Base-by-base conservation (phyloP, 805 yeast genomes). In the Wickerhamomyces chaumierensis region DNA sequence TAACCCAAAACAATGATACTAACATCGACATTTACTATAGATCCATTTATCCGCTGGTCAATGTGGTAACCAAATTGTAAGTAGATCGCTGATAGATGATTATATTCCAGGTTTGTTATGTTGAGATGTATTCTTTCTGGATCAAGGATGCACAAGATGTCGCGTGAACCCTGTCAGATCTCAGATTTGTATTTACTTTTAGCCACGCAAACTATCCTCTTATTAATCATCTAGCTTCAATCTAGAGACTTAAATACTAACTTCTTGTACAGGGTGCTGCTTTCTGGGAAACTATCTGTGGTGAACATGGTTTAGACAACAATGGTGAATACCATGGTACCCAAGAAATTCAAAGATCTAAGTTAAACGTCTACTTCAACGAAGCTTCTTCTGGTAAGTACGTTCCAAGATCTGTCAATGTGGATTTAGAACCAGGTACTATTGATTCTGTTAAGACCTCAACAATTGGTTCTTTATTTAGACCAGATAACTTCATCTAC, bases 401-500 rank as follows among this genome's bases (percentile, higher is more conserved):
- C 63, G 97, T 90, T 48, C 98, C 98, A 57, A 82, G 98, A 65
- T 94, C 97, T 5, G 76, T 90, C 44, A 90, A 90, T 63, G 96
- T 90, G 36, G 98, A 90, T 69, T 77, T 90, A 56, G 98, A 90
- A 65, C 98, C 98, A 51, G 90, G 88, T 62, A 96, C 92, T 42
- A 83, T 90, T 51, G 97, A 90, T 60, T 96, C 92, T 66, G 96
- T 92, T 37, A 85, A 95, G 64, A 84, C 87, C 35, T 96, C 97
- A 49, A 70, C 74, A 42, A 92, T 85, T 71, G 81, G 81, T 57
- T 84, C 86, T 59, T 73, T 90, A 56, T 90, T 92, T 70, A 97
- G 94, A 62, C 98, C 98, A 40, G 98, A 90, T 62, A 96, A 88
- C 69, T 76, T 92, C 59, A 87, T 90, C 58, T 80, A 81, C 43